Evolutionary conservation across 73 alveolate species (phyloP), one percentile per base, ranked within the genome.

Genomic region (Durusdinium trenchii): DNA sequence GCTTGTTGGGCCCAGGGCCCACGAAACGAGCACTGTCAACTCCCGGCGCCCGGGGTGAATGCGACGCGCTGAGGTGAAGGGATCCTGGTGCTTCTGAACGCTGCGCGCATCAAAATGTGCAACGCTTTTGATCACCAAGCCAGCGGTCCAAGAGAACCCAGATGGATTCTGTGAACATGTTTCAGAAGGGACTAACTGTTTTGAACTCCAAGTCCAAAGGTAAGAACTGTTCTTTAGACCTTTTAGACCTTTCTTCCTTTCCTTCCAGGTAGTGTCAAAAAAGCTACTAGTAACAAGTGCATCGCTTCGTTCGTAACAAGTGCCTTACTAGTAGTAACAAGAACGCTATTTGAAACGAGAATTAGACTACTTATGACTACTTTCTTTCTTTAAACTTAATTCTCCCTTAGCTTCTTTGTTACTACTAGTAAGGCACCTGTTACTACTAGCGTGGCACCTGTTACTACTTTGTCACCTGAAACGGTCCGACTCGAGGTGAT

Each of bases 81-180:
- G 76, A 94, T 94, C 51, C 76, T 94, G 99, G 94, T 78, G 23
- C 83, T 94, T 5, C 42, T 94, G 99, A 73, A 94, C 47, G 99
- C 99, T 7, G 99, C 94, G 28, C 91, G 99, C 81, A 94, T 94
- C 94, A 94, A 94, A 52, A 94, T 78, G 94, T 94, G 99, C 93
- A 78, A 94, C 76, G 99, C 99, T 54, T 94, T 94, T 52, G 93
- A 94, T 52, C 91, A 73, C 60, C 99, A 94, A 89, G 89, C 89
- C 16, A 5, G 1, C 62, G 26, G 18, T 2, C n/a, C n/a, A 0
- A 3, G 54, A 30, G 79, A 40, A 51, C 36, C n/a, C 36, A 14
- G n/a, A n/a, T n/a, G n/a, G n/a, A n/a, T n/a, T n/a, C n/a, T n/a
- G 91, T 26, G 71, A 30, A 40, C n/a, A 16, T 7, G 42, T 32